Conservation (phyloP, 1,284 basidiomycete genomes). For the Melampsora americana region DNA sequence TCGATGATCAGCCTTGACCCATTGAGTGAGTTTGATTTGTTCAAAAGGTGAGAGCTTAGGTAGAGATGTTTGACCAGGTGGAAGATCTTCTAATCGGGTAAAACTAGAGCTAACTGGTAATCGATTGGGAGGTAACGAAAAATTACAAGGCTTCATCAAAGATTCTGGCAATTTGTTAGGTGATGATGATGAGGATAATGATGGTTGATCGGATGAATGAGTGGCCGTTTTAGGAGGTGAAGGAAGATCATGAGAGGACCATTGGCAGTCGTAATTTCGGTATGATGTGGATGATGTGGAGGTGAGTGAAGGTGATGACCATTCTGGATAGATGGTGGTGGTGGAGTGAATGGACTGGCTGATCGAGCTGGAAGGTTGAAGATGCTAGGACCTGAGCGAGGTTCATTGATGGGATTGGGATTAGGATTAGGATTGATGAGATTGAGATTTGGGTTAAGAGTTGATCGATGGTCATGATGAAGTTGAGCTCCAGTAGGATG, state of each 20-base stretch:
- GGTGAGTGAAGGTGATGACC: background rate
- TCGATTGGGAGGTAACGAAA: constrained; percentile 1
- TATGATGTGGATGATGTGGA: background rate
- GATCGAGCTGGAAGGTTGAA: constrained; percentile 21
- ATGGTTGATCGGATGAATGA: background rate
- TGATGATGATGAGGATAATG: background rate
- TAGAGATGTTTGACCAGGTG: background rate
- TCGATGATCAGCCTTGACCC: constrained; percentile 19
- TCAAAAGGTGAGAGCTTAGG: constrained; percentile 1
- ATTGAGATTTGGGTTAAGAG: constrained; percentile 3
- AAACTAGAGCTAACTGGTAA: background rate
- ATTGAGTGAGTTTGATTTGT: constrained; percentile 13
- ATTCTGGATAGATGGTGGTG: constrained; percentile 11
- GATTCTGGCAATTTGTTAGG: background rate
- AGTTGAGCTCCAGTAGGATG: background rate
- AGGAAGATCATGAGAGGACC: background rate
- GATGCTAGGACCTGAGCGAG: background rate
- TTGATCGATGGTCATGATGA: background rate
- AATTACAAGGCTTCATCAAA: background rate
- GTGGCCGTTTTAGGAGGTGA: background rate
- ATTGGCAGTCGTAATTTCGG: background rate
- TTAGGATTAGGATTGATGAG: background rate
- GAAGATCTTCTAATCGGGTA: background rate
- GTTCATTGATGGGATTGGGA: background rate
- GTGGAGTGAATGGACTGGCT: constrained; percentile 6